Evolutionary conservation across 2,329 filamentous ascomycete species (phyloP).

Genomic region (Aureobasidium melanogenum): DNA sequence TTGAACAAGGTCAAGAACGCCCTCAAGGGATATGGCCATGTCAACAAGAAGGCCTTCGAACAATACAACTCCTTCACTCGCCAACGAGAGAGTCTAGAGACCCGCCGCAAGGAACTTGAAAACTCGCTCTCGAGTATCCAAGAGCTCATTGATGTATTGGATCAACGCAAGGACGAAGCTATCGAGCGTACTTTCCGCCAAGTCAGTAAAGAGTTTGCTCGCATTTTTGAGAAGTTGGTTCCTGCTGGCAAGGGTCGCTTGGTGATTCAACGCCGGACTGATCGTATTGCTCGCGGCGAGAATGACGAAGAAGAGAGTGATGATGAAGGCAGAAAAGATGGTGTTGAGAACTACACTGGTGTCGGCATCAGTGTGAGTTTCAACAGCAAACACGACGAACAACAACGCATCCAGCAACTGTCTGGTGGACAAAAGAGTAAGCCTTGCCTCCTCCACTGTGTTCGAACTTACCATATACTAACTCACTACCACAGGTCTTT

Average conservation of each 20-base stretch:
- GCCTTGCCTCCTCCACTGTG: constrained; percentile 26
- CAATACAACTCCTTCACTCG: constrained; percentile 97
- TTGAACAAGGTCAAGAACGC: constrained; percentile 88
- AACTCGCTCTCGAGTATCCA: constrained; percentile 80
- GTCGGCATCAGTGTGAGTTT: constrained; percentile 97
- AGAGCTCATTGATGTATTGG: constrained; percentile 83
- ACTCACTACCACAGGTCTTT: constrained; percentile 54
- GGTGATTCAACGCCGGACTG: constrained; percentile 84
- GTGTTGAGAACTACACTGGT: constrained; percentile 89
- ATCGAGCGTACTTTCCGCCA: constrained; percentile 99
- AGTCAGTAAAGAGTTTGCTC: constrained; percentile 85
- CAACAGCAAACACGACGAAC: constrained; percentile 97
- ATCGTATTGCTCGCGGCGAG: constrained; percentile 52
- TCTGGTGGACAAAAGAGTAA: constrained; percentile 95
- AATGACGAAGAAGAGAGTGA: constrained; percentile 49
- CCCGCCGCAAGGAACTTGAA: constrained; percentile 79
- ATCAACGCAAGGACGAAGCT: constrained; percentile 93
- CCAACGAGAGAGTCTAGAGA: constrained; percentile 77
- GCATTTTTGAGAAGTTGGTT: constrained; percentile 89
- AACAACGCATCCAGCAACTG: constrained; percentile 94
- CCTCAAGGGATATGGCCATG: constrained; percentile 91
- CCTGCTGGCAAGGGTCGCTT: constrained; percentile 85
- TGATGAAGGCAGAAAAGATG: constrained; percentile 33
- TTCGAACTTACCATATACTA: neutral
- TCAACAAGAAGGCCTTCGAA: constrained; percentile 99